Conservation (phyloP, 345 rosid genomes). For the Physaria fendleri region DNA sequence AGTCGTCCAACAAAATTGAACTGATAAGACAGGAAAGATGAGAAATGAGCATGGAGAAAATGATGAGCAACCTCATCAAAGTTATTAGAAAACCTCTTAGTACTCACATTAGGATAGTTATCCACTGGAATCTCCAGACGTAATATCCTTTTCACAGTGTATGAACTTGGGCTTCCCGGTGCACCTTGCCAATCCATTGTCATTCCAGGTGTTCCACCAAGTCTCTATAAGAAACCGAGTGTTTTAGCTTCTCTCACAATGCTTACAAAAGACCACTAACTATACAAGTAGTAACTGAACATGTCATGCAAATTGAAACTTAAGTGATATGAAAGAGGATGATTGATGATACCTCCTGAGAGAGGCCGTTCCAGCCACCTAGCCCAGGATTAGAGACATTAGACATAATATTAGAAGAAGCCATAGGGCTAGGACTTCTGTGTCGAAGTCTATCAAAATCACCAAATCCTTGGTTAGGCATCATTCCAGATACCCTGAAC, state of each 20-base stretch:
- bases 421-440: conserved; percentile 98
- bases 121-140: conserved; percentile 99
- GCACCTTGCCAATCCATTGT: conserved; percentile 99
- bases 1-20: conserved; percentile 98
- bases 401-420: conserved; percentile 84
- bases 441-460: conserved; percentile 86
- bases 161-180: conserved; percentile 95
- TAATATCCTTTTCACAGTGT: conserved; percentile 90
- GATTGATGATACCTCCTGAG: conserved; percentile 55
- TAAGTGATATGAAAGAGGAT: not conserved
- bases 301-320: not conserved
- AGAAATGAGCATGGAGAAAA: not conserved
- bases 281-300: not conserved
- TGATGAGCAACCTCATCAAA: not conserved
- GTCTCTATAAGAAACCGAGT: conserved; percentile 35
- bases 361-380: conserved; percentile 75
- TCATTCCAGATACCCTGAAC: conserved; percentile 87
- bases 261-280: not conserved
- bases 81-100: not conserved
- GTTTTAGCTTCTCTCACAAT: conserved; percentile 1
- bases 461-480: conserved; percentile 86
- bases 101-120: conserved; percentile 38
- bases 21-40: conserved; percentile 27
- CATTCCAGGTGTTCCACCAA: conserved; percentile 92
- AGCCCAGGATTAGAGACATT: conserved; percentile 66